Conservation (phyloP, 495 filamentous ascomycete species). For the Penicillium daleae region DNA sequence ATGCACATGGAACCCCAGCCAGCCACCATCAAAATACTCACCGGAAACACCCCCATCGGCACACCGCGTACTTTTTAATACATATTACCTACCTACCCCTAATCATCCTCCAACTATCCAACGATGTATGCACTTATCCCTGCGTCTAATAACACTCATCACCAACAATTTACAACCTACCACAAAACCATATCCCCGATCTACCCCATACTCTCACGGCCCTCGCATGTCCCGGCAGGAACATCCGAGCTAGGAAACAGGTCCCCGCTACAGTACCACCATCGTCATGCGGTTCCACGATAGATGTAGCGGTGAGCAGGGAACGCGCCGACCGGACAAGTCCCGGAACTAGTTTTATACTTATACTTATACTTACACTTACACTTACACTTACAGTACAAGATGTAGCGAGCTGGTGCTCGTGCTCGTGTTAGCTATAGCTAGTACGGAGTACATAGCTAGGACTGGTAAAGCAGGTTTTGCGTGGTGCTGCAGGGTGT, state of each 20-base stretch:
- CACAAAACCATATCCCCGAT: not conserved
- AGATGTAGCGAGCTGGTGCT: not conserved
- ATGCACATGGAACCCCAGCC: constrained; percentile 1
- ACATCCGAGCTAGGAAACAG: not conserved
- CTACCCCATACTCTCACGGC: not conserved
- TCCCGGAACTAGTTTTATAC: not conserved
- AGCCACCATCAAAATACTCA: constrained; percentile 4
- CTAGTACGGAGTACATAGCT: too few relatives aligned
- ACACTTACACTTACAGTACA: too few relatives aligned
- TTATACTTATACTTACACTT: too few relatives aligned
- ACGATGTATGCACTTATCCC: not conserved
- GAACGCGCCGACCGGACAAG: not conserved
- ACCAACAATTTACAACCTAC: too few relatives aligned
- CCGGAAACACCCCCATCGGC: not conserved
- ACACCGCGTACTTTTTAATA: not conserved
- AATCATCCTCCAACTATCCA: not conserved
- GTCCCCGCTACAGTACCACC: not conserved
- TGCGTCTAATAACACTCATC: too few relatives aligned
- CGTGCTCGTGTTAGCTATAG: too few relatives aligned
- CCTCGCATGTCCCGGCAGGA: not conserved
- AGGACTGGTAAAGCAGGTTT: not conserved
- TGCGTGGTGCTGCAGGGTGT: not conserved
- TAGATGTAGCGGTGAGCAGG: constrained; percentile 7
- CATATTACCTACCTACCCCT: not conserved
- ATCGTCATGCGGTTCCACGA: not conserved